phyloP scores from a whole-genome alignment of 768 basidiomycete species.

The Lactarius tabidus region DNA sequence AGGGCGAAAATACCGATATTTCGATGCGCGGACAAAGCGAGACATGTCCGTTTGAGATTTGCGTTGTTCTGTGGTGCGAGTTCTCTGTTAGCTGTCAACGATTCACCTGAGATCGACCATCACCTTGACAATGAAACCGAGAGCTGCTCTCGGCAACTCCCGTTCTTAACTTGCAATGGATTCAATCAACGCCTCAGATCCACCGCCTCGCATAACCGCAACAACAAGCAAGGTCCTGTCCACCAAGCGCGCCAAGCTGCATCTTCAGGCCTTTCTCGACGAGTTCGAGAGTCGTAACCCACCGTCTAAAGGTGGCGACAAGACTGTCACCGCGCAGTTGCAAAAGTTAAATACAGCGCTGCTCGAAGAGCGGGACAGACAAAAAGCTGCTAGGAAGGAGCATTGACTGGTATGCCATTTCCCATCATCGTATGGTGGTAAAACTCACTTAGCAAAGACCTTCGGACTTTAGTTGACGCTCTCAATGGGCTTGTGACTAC shows the following conservation, averaged over 20 bases:
- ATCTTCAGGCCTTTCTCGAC: slow-evolving; percentile 32
- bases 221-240: slow-evolving; percentile 26
- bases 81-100: background rate
- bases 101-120: background rate
- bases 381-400: background rate
- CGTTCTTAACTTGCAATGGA: background rate
- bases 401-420: background rate
- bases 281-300: slow-evolving; percentile 33
- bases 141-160: slow-evolving; percentile 5
- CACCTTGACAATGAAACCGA: background rate
- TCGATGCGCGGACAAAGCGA: slow-evolving; percentile 80
- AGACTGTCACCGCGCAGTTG: slow-evolving; percentile 35
- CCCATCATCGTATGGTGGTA: background rate
- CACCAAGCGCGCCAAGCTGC: slow-evolving; percentile 29
- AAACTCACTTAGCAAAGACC: background rate
- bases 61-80: background rate
- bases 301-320: slow-evolving; percentile 34
- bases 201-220: slow-evolving; percentile 15
- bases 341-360: slow-evolving; percentile 36
- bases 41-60: slow-evolving; percentile 49
- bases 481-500: background rate
- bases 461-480: background rate
- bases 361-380: slow-evolving; percentile 29
- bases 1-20: slow-evolving; percentile 62
- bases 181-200: slow-evolving; percentile 28